These are phyloP conservation scores for Jacaranda mimosifolia DNA, from an alignment of 257 asterid species.

Conservation along the genomic window DNA sequence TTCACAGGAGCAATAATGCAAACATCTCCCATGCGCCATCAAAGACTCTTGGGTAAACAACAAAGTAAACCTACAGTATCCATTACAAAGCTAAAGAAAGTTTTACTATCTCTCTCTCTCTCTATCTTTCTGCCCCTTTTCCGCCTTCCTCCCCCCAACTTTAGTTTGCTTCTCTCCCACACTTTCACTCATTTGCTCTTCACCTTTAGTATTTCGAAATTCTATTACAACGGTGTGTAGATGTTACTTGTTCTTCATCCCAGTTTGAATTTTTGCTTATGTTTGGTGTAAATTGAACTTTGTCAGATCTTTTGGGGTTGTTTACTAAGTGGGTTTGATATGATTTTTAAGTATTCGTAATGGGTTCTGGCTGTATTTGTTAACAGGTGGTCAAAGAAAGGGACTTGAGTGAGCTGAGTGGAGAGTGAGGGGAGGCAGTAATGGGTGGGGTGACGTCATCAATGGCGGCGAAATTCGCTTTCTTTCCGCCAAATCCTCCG, in stretches of 20 bases:
- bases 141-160: conserved; percentile 28
- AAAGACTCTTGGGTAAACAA: conserved; percentile 1
- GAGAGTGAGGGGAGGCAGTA: not conserved
- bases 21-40: conserved; percentile 62
- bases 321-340: not conserved
- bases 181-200: conserved; percentile 36
- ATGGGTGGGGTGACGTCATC: conserved; percentile 99
- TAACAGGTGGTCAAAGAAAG: conserved; percentile 12
- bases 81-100: not conserved
- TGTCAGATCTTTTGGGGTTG: conserved; percentile 7
- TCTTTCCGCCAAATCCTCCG: conserved; percentile 96
- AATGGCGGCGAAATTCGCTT: conserved; percentile 99
- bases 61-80: not conserved
- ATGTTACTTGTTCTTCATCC: not conserved
- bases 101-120: conserved; percentile 1
- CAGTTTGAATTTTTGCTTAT: not conserved
- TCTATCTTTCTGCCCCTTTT: conserved; percentile 20
- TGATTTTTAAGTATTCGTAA: not conserved
- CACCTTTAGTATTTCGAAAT: conserved; percentile 14
- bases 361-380: not conserved
- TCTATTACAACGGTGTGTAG: conserved; percentile 40
- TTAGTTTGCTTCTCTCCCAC: conserved; percentile 45
- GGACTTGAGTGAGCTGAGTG: not conserved
- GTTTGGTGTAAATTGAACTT: not conserved
- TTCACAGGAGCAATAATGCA: conserved; percentile 43